These are phyloP conservation scores for Aspergillus pseudoglaucus DNA, from an alignment of 2,329 filamentous ascomycete genomes.

Conservation along the genomic window DNA sequence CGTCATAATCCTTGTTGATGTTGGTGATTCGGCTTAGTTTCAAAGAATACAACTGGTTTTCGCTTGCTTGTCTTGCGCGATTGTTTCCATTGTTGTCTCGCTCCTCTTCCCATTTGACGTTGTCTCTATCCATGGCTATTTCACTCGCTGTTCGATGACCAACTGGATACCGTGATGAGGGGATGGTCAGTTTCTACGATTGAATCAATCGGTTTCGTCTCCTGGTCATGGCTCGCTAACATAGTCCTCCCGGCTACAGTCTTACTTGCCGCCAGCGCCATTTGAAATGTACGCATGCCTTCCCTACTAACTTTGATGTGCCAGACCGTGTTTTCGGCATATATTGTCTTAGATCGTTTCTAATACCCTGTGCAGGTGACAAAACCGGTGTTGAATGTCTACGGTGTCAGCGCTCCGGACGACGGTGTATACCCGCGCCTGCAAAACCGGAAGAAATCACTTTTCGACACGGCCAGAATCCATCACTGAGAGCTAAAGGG, in stretches of 20 bases:
- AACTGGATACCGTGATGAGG: constrained; percentile 29
- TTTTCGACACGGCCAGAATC: constrained; percentile 33
- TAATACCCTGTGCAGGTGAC: constrained; percentile 20
- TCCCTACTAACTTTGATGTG: background rate
- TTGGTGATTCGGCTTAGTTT: background rate
- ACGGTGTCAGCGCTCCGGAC: constrained; percentile 30
- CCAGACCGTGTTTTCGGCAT: background rate
- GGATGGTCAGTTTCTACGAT: constrained; percentile 26
- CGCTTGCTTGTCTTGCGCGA: background rate
- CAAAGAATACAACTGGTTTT: background rate
- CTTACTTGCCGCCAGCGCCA: constrained; percentile 34
- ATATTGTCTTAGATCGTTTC: background rate
- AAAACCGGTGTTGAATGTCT: constrained; percentile 29
- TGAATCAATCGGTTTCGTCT: background rate
- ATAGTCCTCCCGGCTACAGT: constrained; percentile 9
- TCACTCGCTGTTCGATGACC: constrained; percentile 10
- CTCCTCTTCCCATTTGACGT: background rate
- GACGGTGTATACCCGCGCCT: constrained; percentile 29
- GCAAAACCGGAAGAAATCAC: constrained; percentile 29
- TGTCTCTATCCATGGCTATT: constrained; percentile 17
- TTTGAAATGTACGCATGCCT: constrained; percentile 27
- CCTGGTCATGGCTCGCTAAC: background rate
- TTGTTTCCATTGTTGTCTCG: background rate
- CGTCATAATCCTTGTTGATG: background rate
- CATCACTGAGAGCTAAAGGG: constrained; percentile 26